Evolutionary conservation across 805 yeast species (phyloP), one percentile per base, ranked within the genome.

Genomic region (Pichia deserticola): DNA sequence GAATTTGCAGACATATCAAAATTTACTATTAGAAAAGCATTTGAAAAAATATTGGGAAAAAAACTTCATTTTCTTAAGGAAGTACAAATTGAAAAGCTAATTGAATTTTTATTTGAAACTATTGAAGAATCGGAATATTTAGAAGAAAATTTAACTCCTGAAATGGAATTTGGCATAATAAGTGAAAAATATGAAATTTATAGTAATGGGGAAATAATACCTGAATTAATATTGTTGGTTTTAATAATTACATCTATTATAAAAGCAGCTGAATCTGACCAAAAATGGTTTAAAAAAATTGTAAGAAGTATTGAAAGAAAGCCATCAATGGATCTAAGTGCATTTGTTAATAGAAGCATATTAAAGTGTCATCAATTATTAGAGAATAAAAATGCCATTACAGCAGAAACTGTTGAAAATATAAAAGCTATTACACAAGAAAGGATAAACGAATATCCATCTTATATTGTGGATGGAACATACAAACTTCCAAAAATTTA

Each of bases 1-100:
- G 98, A 92, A 63, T 84, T 86, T 59, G 96, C 84, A 7, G 98
- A 92, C 64, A 58, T 92, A 4, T 72, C 81, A 1, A 55, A 83
- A 29, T 55, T 60, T 0, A 60, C 63, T 4, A 70, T 82, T 12
- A 70, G 67, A 45, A 58, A 64, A 1, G 70, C 70, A 8, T 72
- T 77, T 45, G 52, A 54, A 8, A 46, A 60, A 4, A 54, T 60
- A 9, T 66, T 55, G 36, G 54, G 56, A 6, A 29, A 63, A 9
- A 53, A 63, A 7, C 38, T 48, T 2, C 33, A 15, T 8, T 45
- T 43, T 10, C 34, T 53, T 6, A 66, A 61, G 5, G 59, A 63
- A 8, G 34, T 48, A 29, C 49, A 49, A 13, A 29, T 47, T 29
- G 51, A 51, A 11, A 33, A 47, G 3, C 42, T 64, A 6, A 56